Conservation (phyloP, 1,284 basidiomycete genomes). For the Trametes hirsuta region DNA sequence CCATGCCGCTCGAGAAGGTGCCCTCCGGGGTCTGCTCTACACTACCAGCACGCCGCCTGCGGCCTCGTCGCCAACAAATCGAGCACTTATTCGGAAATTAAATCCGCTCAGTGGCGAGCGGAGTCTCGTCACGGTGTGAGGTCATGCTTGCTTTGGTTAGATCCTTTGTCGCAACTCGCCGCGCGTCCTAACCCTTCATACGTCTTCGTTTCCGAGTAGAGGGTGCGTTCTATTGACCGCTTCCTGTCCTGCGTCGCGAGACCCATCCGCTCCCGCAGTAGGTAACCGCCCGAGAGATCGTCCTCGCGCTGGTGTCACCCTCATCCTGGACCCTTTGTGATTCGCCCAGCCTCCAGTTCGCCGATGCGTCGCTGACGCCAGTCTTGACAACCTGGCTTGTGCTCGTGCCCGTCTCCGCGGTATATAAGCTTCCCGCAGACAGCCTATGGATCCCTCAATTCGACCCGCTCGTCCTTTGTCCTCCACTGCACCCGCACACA, state of each 20-base stretch:
- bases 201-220: slow-evolving; percentile 12
- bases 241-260: slow-evolving; percentile 12
- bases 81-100: slow-evolving; percentile 14
- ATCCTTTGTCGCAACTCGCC: slow-evolving; percentile 1
- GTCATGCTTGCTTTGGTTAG: slow-evolving; percentile 10
- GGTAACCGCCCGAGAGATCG: slow-evolving; percentile 16
- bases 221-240: slow-evolving; percentile 10
- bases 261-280: slow-evolving; percentile 15
- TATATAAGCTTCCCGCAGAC: slow-evolving; percentile 16
- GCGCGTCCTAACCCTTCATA: slow-evolving; percentile 9
- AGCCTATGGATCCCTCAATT: not conserved
- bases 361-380: slow-evolving; percentile 19
- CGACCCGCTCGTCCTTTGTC: slow-evolving; percentile 4
- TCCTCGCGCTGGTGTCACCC: slow-evolving; percentile 10
- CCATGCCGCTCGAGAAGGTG: not conserved
- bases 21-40: not conserved
- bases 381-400: slow-evolving; percentile 13
- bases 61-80: slow-evolving; percentile 2
- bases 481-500: not conserved
- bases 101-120: slow-evolving; percentile 2
- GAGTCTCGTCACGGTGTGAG: not conserved
- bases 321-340: slow-evolving; percentile 1
- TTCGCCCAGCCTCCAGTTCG: slow-evolving; percentile 14
- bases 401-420: slow-evolving; percentile 1
- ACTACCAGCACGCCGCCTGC: not conserved